Evolutionary conservation across 345 rosid genomes (phyloP), one percentile per base, ranked within the genome.

Genomic region (Mercurialis annua): DNA sequence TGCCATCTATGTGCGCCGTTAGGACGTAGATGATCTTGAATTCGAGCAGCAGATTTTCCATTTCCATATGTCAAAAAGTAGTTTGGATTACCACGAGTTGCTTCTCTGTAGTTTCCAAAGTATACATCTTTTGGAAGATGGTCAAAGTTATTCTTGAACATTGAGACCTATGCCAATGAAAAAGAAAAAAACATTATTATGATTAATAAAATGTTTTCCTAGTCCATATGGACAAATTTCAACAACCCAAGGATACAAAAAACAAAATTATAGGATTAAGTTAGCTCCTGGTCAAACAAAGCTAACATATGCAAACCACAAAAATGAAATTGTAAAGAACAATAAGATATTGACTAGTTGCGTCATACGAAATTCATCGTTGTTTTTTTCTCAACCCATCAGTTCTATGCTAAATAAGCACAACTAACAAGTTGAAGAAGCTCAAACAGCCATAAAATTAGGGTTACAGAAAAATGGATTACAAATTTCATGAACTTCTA

Each of bases 1-100:
- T 91, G 96, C 99, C 99, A 94, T 83, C 99, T 80, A 73, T 91
- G 99, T 67, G 99, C 96, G 69, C 99, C 99, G 78, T 94, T 89
- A 44, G 99, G 90, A 49, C 98, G 98, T 76, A 94, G 98, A 81
- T 92, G 88, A 77, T 82, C 88, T 73, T 83, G 92, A 62, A 92
- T 78, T 50, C 97, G 93, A 61, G 99, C 98, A 53, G 98, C 99
- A 44, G 99, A 76, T 78, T 94, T 94, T 67, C 98, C 98, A 71
- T 92, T 92, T 82, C 99, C 98, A 78, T 92, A 94, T 31, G 98
- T 94, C 58, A 94, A 66, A 65, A 94, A 94, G 71, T 84, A 92
- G 73, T 92, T 94, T 58, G 97, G 97, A 76, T 94, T 94, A 34
- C 92, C 93, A 60, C 90, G 96, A 69, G 92, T 81, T 66, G 92